These are phyloP conservation scores for Dactylellina parvicollis DNA, from an alignment of 2,329 filamentous ascomycete species.

Conservation along the genomic window DNA sequence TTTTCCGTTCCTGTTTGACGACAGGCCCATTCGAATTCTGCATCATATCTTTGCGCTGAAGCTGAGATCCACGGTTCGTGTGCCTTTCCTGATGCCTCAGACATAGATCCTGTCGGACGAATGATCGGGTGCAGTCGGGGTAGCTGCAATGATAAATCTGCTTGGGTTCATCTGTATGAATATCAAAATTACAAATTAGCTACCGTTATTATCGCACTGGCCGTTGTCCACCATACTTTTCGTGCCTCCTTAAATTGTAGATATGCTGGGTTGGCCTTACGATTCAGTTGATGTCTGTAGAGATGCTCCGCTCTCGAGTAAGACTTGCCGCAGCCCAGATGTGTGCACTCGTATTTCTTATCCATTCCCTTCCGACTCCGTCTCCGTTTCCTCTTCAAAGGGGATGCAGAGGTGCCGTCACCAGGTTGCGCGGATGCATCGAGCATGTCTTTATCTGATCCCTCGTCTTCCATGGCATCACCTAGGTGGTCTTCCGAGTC, in stretches of 20 bases:
- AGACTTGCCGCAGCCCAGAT: slow-evolving; percentile 89
- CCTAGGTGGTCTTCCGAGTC: slow-evolving; percentile 46
- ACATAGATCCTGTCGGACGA: slow-evolving; percentile 92
- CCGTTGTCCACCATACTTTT: slow-evolving; percentile 62
- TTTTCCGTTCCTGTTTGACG: slow-evolving; percentile 56
- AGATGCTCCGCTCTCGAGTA: slow-evolving; percentile 97
- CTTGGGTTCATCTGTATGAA: slow-evolving; percentile 78
- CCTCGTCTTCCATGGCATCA: slow-evolving; percentile 43
- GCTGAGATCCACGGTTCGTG: slow-evolving; percentile 78
- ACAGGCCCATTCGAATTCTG: slow-evolving; percentile 44
- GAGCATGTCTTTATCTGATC: slow-evolving; percentile 51
- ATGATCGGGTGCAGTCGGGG: slow-evolving; percentile 86
- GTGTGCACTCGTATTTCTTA: slow-evolving; percentile 84
- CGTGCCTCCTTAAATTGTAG: slow-evolving; percentile 60
- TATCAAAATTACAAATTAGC: slow-evolving; percentile 39
- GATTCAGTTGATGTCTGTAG: slow-evolving; percentile 95
- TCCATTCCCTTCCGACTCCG: slow-evolving; percentile 80
- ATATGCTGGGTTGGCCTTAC: slow-evolving; percentile 63
- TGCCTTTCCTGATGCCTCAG: slow-evolving; percentile 84
- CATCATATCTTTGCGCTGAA: slow-evolving; percentile 55
- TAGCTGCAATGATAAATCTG: slow-evolving; percentile 95
- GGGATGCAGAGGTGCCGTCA: slow-evolving; percentile 18
- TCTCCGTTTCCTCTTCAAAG: slow-evolving; percentile 67
- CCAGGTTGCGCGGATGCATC: slow-evolving; percentile 33
- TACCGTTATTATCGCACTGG: slow-evolving; percentile 6